Base-by-base conservation (phyloP, 1,284 basidiomycete genomes). In the Malassezia dermatis region DNA sequence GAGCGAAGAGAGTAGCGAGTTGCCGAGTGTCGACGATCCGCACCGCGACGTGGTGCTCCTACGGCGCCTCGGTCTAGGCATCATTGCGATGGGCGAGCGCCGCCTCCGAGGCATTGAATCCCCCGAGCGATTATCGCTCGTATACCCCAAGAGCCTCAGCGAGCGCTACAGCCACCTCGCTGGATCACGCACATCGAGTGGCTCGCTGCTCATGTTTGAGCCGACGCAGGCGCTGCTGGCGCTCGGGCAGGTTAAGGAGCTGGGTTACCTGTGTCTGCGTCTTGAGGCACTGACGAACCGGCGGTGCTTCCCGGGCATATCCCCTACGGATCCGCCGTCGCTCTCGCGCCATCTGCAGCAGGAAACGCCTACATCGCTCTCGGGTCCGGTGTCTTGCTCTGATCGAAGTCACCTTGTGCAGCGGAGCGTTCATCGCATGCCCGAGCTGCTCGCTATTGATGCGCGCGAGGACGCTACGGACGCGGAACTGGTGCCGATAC, bases 101-200 rank as follows among this genome's bases (percentile, higher is more conserved):
- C 88, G 89, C 72, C 82, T 98, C 63, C 96, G 96, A 76, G 93
- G 93, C 13, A 79, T 96, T 32, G 90, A 95, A 48, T 69, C 64
- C 42, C 68, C 71, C 23, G 93, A 96, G 76, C 80, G 82, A 64
- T 79, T 98, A 13, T 87, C 88, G 26, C 76, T 86, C 23, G 80
- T 96, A 44, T 95, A 90, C 73, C 89, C 93, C 0, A 80, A 78
- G 48, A 81, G 82, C 15, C 79, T 98, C 19, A 80, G 81, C 19
- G 85, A 84, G 8, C 84, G 94, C 24, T 80, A 85, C 57, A 59
- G 58, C 12, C 58, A 64, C 42, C 65, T 73, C 23, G 51, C 64
- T 1, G 23, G 30, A 17, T 79, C 79, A 45, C 75, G 78, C 7
- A 78, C 79, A 2, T 78, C 76, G 23, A 82, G 81, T 21, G 45